These are phyloP conservation scores for Coemansia sp. DNA, from an alignment of 192 early-diverging fungal species.

Conservation along the genomic window DNA sequence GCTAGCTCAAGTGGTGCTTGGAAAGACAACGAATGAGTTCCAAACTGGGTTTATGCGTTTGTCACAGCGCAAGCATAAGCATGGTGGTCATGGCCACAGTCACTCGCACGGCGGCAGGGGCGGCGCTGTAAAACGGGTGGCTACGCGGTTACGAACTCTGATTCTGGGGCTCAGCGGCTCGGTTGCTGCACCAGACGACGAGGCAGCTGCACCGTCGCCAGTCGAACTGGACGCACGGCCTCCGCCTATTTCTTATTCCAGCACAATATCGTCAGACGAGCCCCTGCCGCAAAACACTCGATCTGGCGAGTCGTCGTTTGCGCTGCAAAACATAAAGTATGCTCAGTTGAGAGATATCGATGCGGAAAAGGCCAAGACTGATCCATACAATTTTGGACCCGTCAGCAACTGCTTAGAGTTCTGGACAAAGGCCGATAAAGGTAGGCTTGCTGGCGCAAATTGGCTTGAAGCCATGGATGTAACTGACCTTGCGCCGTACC, in stretches of 20 bases:
- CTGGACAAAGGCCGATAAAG: slow-evolving; percentile 63
- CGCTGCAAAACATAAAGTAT: slow-evolving; percentile 29
- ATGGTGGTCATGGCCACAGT: slow-evolving; percentile 19
- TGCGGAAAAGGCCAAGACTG: slow-evolving; percentile 18
- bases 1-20: slow-evolving; percentile 71
- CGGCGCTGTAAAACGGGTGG: slow-evolving; percentile 15
- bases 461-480: slow-evolving; percentile 57
- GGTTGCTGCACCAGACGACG: slow-evolving; percentile 16
- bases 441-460: slow-evolving; percentile 60
- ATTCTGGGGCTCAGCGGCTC: slow-evolving; percentile 36
- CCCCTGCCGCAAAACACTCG: slow-evolving; percentile 26
- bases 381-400: slow-evolving; percentile 82
- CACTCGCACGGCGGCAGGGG: slow-evolving; percentile 7
- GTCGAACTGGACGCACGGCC: slow-evolving; percentile 33
- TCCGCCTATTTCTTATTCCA: slow-evolving; percentile 31
- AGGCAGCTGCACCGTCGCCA: slow-evolving; percentile 5
- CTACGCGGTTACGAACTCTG: slow-evolving; percentile 23
- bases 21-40: slow-evolving; percentile 88
- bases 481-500: slow-evolving; percentile 41
- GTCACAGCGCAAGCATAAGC: slow-evolving; percentile 19
- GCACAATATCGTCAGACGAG: slow-evolving; percentile 29
- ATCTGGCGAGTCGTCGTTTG: slow-evolving; percentile 23
- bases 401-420: slow-evolving; percentile 84
- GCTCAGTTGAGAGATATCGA: slow-evolving; percentile 17
- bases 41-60: slow-evolving; percentile 67